Conservation (phyloP, 2,329 filamentous ascomycete genomes). For the Microcyclosporella mali region DNA sequence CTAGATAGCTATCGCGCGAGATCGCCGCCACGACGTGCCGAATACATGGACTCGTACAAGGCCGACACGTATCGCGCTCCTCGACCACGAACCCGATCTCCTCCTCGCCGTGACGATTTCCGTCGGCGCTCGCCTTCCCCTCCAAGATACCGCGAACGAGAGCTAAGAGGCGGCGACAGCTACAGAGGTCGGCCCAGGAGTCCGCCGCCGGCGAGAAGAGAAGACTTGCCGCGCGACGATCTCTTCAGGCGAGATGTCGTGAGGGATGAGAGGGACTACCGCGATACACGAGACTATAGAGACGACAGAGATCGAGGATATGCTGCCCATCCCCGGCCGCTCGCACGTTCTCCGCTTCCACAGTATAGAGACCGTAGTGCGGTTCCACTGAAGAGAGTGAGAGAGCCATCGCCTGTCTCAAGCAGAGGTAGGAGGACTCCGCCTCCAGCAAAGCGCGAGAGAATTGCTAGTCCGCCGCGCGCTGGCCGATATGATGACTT, state of each 20-base stretch:
- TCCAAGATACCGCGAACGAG: conserved; percentile 23
- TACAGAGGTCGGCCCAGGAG: conserved; percentile 31
- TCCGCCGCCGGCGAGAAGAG: conserved; percentile 28
- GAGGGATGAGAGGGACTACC: conserved; percentile 25
- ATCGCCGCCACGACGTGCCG: conserved; percentile 44
- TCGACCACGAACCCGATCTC: conserved; percentile 27
- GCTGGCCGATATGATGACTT: conserved; percentile 41
- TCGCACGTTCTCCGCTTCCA: conserved; percentile 34
- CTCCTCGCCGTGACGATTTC: conserved; percentile 27
- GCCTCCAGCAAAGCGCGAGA: conserved; percentile 35
- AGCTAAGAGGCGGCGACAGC: conserved; percentile 29
- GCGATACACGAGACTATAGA: conserved; percentile 26
- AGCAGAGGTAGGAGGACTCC: conserved; percentile 42
- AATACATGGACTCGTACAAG: conserved; percentile 23
- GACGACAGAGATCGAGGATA: conserved; percentile 27
- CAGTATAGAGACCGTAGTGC: conserved; percentile 40
- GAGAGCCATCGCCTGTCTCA: conserved; percentile 43
- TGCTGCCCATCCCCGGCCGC: conserved; percentile 6
- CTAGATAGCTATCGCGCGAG: conserved; percentile 38
- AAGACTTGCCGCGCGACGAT: conserved; percentile 32
- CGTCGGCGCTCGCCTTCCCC: conserved; percentile 30
- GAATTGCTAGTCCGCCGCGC: conserved; percentile 35
- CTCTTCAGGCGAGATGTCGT: conserved; percentile 32
- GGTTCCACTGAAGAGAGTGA: conserved; percentile 37
- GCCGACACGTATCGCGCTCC: conserved; percentile 29